These are phyloP conservation scores for Claviceps digitariae DNA, from an alignment of 2,329 filamentous ascomycete species.

Conservation along the genomic window DNA sequence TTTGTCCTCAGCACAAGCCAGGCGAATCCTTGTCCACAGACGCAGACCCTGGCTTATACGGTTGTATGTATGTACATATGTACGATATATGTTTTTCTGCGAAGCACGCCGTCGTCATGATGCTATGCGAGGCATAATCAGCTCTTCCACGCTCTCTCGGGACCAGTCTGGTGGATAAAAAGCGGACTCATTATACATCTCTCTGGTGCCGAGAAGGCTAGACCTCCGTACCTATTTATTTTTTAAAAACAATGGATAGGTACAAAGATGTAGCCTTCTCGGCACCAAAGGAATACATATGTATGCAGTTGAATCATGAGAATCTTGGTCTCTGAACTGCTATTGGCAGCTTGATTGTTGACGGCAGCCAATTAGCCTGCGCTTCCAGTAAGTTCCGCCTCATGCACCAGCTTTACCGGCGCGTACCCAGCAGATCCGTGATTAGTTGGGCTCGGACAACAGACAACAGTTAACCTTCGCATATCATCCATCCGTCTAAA, in stretches of 20 bases:
- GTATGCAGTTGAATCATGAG: not conserved
- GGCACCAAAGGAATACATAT: no score
- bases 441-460: not conserved
- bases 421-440: not conserved
- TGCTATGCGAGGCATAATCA: not conserved
- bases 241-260: no score
- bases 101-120: not conserved
- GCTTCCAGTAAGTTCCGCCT: not conserved
- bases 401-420: not conserved
- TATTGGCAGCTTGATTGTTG: not conserved
- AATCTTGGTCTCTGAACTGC: not conserved
- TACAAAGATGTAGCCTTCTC: no score
- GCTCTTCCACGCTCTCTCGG: not conserved
- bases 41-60: not conserved
- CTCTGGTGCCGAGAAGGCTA: no score
- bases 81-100: not conserved
- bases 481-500: not conserved
- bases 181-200: not conserved
- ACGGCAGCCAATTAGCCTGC: slow-evolving; percentile 1
- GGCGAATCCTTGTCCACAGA: not conserved
- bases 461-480: not conserved
- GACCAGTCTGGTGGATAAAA: not conserved
- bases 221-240: no score
- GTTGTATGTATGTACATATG: not conserved
- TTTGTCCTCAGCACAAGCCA: not conserved